phyloP scores from a whole-genome alignment of 164 flowering plant genomes.

The Euptelea pleiosperma region DNA sequence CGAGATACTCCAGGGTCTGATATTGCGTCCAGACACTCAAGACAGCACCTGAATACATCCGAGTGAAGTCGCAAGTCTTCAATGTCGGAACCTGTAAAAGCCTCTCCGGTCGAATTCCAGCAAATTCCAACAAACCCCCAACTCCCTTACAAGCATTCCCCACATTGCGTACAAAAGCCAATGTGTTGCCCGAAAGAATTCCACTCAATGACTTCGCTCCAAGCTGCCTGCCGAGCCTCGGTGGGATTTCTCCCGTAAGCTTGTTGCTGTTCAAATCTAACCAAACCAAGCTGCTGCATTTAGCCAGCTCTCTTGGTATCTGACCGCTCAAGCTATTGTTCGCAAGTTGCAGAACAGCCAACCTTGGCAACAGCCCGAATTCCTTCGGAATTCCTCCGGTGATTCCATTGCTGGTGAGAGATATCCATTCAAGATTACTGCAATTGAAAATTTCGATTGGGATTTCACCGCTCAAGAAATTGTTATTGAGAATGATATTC shows the following conservation, averaged over 20 bases:
- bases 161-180: conserved; percentile 73
- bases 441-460: conserved; percentile 59
- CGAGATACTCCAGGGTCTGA: conserved; percentile 78
- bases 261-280: conserved; percentile 71
- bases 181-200: conserved; percentile 71
- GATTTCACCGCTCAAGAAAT: conserved; percentile 54
- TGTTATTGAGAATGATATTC: conserved; percentile 77
- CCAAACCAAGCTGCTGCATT: conserved; percentile 87
- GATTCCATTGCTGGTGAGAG: conserved; percentile 71
- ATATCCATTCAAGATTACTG: conserved; percentile 79
- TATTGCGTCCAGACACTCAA: conserved; percentile 65
- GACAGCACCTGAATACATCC: conserved; percentile 81
- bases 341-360: conserved; percentile 80
- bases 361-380: conserved; percentile 52
- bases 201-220: conserved; percentile 63
- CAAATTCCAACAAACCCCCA: conserved; percentile 84
- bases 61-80: conserved; percentile 72
- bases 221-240: conserved; percentile 64
- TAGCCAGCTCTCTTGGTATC: conserved; percentile 65
- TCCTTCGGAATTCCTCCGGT: conserved; percentile 59
- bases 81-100: conserved; percentile 61
- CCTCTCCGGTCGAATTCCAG: conserved; percentile 84
- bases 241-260: conserved; percentile 70
- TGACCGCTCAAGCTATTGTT: conserved; percentile 69
- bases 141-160: conserved; percentile 89